Evolutionary conservation across 805 yeast genomes (phyloP), one percentile per base, ranked within the genome.

Genomic region (Barnettozyma californica): DNA sequence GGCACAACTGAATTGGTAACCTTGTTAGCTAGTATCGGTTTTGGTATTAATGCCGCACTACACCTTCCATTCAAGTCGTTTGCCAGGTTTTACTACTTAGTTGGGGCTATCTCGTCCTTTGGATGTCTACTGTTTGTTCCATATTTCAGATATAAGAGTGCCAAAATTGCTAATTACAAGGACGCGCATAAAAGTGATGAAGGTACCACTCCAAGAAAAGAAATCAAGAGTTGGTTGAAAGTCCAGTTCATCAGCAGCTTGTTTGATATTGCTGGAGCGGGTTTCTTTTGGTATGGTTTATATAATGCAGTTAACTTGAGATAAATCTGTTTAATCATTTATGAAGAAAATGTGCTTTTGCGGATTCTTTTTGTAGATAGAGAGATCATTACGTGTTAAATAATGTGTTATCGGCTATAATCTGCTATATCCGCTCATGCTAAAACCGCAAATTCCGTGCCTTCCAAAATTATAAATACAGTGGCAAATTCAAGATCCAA

Each of bases 21-120:
- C 9, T 21, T 48, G n/a, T 33, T 50, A n/a, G 52, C 50, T 9
- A 45, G 54, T 14, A 40, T 54, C 18, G 53, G 46, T 7, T 49
- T 51, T 26, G 58, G 61, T 18, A 23, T 53, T 34, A 26, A 49
- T 31, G 40, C 51, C 14, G 58, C 53, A 13, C 13, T 39, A 3
- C 35, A 44, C 11, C 41, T 55, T 9, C 56, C 57, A 21, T 47
- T 49, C 25, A 46, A 44, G 1, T 53, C 56, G 9, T 44, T 45
- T 43, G 47, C 55, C 2, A 48, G 55, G 43, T 53, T 54, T 29
- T 57, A 52, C 46, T 57, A 51, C 46, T 47, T 52, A 39, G 13
- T 51, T 23, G 61, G 61, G 14, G 35, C 50, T 4, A 35, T 51
- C 16, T 45, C 53, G 33, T 49, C 50, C 7, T 29, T 52, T 9